Percentiles rank a stretch among this genome's conserved stretches.
These are phyloP conservation scores for Selaginella moellendorffii DNA, from an alignment of 75 land plant species.

Conservation along the genomic window DNA sequence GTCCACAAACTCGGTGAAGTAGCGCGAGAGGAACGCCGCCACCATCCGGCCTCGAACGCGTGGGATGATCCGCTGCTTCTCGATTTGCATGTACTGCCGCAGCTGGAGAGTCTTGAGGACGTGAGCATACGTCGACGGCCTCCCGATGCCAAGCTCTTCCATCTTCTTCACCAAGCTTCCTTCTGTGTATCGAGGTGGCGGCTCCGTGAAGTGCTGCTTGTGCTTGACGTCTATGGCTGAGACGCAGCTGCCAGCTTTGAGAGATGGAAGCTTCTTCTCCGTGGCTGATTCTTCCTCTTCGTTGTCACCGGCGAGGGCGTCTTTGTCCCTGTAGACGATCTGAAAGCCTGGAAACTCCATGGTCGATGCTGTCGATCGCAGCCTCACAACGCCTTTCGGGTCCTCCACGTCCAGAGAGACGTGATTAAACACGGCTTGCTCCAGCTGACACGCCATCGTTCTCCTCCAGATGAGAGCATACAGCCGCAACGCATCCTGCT, in stretches of 20 bases:
- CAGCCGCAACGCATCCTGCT: slow-evolving; percentile 69
- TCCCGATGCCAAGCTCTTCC: slow-evolving; percentile 97
- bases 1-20: slow-evolving; percentile 73
- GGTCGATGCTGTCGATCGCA: slow-evolving; percentile 42
- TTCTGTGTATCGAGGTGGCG: slow-evolving; percentile 79
- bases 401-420: slow-evolving; percentile 42
- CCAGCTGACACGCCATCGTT: slow-evolving; percentile 91
- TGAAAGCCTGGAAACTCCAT: slow-evolving; percentile 51
- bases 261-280: not conserved
- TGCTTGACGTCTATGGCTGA: slow-evolving; percentile 33
- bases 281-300: not conserved
- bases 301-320: not conserved
- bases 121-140: slow-evolving; percentile 98
- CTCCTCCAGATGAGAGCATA: slow-evolving; percentile 86
- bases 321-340: not conserved
- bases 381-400: slow-evolving; percentile 17
- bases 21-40: slow-evolving; percentile 63
- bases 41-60: slow-evolving; percentile 99
- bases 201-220: slow-evolving; percentile 62
- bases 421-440: slow-evolving; percentile 42
- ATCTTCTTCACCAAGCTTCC: slow-evolving; percentile 64
- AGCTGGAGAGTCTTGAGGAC: slow-evolving; percentile 66
- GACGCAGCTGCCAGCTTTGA: slow-evolving; percentile 36
- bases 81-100: slow-evolving; percentile 59
- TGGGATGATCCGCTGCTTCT: slow-evolving; percentile 49